Evolutionary conservation across 768 basidiomycete species (phyloP).

Genomic region (Suillus americanus): DNA sequence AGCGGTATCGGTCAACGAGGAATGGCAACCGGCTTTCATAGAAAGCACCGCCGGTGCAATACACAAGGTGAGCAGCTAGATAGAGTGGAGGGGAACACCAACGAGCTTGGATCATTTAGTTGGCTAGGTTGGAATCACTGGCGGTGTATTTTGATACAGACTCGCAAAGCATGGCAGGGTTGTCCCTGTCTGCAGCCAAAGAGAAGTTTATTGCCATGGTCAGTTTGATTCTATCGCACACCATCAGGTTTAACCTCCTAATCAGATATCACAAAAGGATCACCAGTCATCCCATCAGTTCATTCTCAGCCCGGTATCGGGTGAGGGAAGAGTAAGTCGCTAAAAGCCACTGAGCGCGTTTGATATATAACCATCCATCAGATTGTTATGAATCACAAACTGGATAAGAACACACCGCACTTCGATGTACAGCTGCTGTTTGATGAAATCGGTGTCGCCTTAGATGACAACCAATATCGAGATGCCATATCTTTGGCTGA

Average conservation of each 20-base stretch:
- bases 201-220: conserved; percentile 77
- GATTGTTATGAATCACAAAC: conserved; percentile 81
- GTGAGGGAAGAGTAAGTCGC: conserved; percentile 78
- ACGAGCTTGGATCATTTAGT: conserved; percentile 39
- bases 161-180: conserved; percentile 71
- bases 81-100: background rate
- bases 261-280: conserved; percentile 52
- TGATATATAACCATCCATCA: conserved; percentile 27
- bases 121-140: conserved; percentile 83
- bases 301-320: conserved; percentile 92
- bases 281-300: conserved; percentile 69
- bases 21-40: conserved; percentile 91
- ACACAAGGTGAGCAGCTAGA: conserved; percentile 64
- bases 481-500: conserved; percentile 91
- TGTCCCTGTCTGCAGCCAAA: conserved; percentile 62
- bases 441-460: conserved; percentile 87
- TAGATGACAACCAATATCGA: conserved; percentile 94
- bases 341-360: background rate
- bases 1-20: conserved; percentile 83
- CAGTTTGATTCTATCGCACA: conserved; percentile 13
- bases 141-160: conserved; percentile 97
- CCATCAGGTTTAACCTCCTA: background rate
- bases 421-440: conserved; percentile 88
- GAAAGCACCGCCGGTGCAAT: conserved; percentile 84
- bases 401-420: conserved; percentile 72